phyloP scores from a whole-genome alignment of 176 grass and related monocot genomes.

The Hordeum marinum region DNA sequence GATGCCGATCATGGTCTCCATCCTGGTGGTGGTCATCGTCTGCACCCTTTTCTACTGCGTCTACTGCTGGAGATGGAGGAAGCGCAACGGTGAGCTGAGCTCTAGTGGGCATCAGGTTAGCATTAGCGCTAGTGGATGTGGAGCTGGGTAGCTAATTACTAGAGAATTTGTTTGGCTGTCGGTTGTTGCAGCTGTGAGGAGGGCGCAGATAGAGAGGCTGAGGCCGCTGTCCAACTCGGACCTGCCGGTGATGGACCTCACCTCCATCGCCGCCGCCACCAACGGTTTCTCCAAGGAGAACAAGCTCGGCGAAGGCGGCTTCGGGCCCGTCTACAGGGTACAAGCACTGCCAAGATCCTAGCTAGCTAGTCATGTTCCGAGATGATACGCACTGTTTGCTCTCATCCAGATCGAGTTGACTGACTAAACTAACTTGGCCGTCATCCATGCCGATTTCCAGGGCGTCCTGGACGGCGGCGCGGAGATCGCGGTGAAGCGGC shows the following conservation, averaged over 20 bases:
- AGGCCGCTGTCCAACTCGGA: slow-evolving; percentile 71
- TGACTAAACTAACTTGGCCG: background rate
- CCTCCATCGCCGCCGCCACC: slow-evolving; percentile 61
- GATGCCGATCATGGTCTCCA: slow-evolving; percentile 68
- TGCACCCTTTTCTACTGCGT: slow-evolving; percentile 64
- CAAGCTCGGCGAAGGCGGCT: slow-evolving; percentile 94
- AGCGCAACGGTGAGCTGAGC: slow-evolving; percentile 63
- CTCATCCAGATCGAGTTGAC: background rate
- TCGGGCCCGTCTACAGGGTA: slow-evolving; percentile 82
- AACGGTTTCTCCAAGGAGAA: slow-evolving; percentile 77
- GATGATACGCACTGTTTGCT: background rate
- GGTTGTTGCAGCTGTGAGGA: slow-evolving; percentile 55
- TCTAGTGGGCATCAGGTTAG: too few relatives aligned
- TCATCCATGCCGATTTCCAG: background rate
- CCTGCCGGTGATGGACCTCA: slow-evolving; percentile 66
- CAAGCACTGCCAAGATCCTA: background rate
- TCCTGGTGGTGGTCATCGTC: slow-evolving; percentile 64
- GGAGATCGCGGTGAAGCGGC: slow-evolving; percentile 88
- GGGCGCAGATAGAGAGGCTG: slow-evolving; percentile 57
- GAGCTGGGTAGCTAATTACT: background rate
- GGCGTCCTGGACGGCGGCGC: slow-evolving; percentile 53
- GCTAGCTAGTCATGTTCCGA: background rate
- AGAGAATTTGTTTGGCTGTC: background rate
- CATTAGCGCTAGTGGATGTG: too few relatives aligned
- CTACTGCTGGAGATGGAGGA: slow-evolving; percentile 98